Conservation (phyloP, 495 filamentous ascomycete genomes). For the Cryomyces minteri region DNA sequence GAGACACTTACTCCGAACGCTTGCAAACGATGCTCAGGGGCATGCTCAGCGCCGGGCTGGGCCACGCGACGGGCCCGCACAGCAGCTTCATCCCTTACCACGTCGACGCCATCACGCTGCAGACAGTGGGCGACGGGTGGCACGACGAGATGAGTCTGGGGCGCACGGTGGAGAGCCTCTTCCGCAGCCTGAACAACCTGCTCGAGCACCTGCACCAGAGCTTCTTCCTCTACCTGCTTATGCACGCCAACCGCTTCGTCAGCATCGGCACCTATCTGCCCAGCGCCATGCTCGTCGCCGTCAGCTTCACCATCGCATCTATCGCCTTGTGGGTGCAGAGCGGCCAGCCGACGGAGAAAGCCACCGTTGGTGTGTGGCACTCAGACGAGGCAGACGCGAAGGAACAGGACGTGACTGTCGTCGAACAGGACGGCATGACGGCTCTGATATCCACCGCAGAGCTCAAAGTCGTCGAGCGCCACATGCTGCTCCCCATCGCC, state of each 20-base stretch:
- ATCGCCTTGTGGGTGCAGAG: slow-evolving; percentile 84
- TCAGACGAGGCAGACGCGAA: not conserved
- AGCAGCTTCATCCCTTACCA: slow-evolving; percentile 96
- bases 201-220: slow-evolving; percentile 95
- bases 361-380: not conserved
- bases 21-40: slow-evolving; percentile 81
- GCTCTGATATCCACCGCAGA: slow-evolving; percentile 18
- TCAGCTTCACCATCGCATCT: slow-evolving; percentile 87
- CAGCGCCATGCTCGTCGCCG: slow-evolving; percentile 87
- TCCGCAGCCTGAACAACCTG: slow-evolving; percentile 85
- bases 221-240: slow-evolving; percentile 96
- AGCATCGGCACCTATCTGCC: slow-evolving; percentile 96
- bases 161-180: slow-evolving; percentile 71
- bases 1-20: slow-evolving; percentile 64
- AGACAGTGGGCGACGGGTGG: slow-evolving; percentile 77
- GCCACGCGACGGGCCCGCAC: slow-evolving; percentile 79
- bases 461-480: slow-evolving; percentile 34
- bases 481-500: slow-evolving; percentile 59
- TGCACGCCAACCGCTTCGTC: slow-evolving; percentile 79
- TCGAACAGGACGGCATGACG: slow-evolving; percentile 14
- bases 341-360: slow-evolving; percentile 26
- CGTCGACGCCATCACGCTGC: slow-evolving; percentile 87
- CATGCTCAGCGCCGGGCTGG: slow-evolving; percentile 81
- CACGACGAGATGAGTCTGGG: slow-evolving; percentile 96
- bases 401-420: slow-evolving; percentile 15